Conservation (phyloP, 1,139 yeast species). For the Meyerozyma carpophila region DNA sequence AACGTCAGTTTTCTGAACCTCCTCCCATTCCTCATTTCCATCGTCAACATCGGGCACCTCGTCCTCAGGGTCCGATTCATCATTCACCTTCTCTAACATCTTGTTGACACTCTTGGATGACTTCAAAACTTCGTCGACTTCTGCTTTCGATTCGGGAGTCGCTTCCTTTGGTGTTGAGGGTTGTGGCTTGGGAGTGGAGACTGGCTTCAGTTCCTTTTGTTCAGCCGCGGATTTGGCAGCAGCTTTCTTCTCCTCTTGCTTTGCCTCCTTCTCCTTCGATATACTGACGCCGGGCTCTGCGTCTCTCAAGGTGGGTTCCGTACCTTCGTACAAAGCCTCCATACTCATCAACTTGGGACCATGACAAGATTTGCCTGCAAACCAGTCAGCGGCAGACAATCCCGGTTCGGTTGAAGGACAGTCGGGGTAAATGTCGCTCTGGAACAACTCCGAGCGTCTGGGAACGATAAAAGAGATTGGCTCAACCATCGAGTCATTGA, state of each 20-base stretch:
- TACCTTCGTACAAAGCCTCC: slow-evolving; percentile 74
- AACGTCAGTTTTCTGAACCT: slow-evolving; percentile 28
- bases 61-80: slow-evolving; percentile 39
- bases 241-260: slow-evolving; percentile 13
- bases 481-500: slow-evolving; percentile 75
- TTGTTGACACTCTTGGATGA: slow-evolving; percentile 32
- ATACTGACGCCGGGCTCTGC: slow-evolving; percentile 28
- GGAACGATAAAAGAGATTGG: slow-evolving; percentile 92
- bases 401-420: slow-evolving; percentile 82
- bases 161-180: neutral
- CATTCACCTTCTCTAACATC: slow-evolving; percentile 35
- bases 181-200: neutral
- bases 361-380: slow-evolving; percentile 65
- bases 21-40: slow-evolving; percentile 40
- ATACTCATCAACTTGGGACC: slow-evolving; percentile 81
- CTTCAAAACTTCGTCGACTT: slow-evolving; percentile 38
- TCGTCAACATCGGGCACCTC: slow-evolving; percentile 13
- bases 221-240: slow-evolving; percentile 4
- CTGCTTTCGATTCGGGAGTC: slow-evolving; percentile 1
- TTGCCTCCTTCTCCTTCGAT: slow-evolving; percentile 18
- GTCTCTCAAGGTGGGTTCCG: slow-evolving; percentile 40
- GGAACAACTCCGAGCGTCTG: slow-evolving; percentile 88
- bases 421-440: slow-evolving; percentile 87
- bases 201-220: slow-evolving; percentile 5
- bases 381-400: slow-evolving; percentile 72